These are phyloP conservation scores for Alloteropsis semialata DNA, from an alignment of 176 grass and related monocot species.

Conservation along the genomic window DNA sequence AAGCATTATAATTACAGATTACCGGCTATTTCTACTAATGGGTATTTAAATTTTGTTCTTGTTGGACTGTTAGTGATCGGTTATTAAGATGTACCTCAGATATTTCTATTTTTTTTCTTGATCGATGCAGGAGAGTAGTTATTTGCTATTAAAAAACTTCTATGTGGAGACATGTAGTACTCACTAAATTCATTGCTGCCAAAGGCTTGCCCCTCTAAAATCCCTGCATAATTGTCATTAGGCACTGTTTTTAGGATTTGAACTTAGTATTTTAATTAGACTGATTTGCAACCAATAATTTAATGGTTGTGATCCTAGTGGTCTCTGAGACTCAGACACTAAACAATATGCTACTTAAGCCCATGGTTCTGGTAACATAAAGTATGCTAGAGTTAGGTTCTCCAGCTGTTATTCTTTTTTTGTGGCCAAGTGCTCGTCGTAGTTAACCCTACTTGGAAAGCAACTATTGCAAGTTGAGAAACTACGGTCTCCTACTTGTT, in stretches of 20 bases:
- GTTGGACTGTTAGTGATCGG: neutral
- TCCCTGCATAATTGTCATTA: too few relatives aligned
- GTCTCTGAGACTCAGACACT: neutral
- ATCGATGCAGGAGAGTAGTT: neutral
- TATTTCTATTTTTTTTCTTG: neutral
- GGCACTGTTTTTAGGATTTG: neutral
- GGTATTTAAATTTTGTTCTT: constrained; percentile 3
- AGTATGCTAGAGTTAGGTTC: neutral
- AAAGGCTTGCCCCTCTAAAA: neutral
- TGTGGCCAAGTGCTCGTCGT: neutral
- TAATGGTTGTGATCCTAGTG: neutral
- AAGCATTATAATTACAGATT: neutral
- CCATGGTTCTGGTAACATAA: neutral
- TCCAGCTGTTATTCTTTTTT: neutral
- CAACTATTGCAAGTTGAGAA: neutral
- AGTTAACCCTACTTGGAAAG: neutral
- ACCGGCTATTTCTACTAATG: neutral
- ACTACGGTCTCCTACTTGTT: neutral
- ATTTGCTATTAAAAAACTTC: neutral
- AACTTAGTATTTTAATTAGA: constrained; percentile 10
- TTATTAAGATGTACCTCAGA: neutral
- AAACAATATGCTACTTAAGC: neutral
- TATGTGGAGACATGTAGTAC: neutral
- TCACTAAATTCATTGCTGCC: neutral
- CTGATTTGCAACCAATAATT: neutral